phyloP scores from a whole-genome alignment of 495 filamentous ascomycete genomes.

The Xylaria scruposa region DNA sequence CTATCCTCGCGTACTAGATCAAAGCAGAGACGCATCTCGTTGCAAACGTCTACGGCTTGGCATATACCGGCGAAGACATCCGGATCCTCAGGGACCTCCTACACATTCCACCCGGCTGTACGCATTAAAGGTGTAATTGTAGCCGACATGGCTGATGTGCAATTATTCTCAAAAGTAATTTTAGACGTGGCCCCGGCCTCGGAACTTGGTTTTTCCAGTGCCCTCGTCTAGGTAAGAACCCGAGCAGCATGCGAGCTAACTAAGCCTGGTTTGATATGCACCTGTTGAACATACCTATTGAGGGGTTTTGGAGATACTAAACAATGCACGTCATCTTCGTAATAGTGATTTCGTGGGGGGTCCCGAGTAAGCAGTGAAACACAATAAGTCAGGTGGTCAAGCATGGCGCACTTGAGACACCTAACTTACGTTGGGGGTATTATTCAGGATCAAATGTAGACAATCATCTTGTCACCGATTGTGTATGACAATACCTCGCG shows the following conservation, averaged over 20 bases:
- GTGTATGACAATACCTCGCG: neutral
- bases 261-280: too few species aligned
- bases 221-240: too few species aligned
- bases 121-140: too few species aligned
- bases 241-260: too few species aligned
- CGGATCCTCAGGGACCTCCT: too few species aligned
- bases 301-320: conserved; percentile 11
- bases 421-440: neutral
- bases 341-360: neutral
- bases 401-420: neutral
- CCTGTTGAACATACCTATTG: neutral
- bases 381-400: neutral
- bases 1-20: too few species aligned
- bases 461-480: neutral
- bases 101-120: too few species aligned
- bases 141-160: neutral
- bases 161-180: too few species aligned
- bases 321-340: neutral
- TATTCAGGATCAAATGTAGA: neutral
- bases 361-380: neutral
- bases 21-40: conserved; percentile 13
- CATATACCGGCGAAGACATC: too few species aligned
- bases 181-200: too few species aligned
- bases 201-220: too few species aligned
- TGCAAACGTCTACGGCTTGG: too few species aligned